Evolutionary conservation across 1,284 basidiomycete species (phyloP).

Genomic region (Ustilago trichophora): DNA sequence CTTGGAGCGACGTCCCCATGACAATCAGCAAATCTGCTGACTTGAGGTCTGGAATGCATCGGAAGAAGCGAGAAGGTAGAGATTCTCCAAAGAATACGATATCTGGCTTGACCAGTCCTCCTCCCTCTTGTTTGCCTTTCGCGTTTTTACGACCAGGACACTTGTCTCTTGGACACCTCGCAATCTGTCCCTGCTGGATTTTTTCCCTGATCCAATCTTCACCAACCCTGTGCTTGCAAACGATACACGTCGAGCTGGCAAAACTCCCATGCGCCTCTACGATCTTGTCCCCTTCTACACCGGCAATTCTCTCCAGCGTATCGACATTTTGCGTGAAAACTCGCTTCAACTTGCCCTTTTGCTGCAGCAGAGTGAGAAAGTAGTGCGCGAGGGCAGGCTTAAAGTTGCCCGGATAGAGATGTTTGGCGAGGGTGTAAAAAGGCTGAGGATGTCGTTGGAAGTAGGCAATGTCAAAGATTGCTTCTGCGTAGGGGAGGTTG

Average conservation of each 20-base stretch:
- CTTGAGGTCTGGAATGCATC: conserved; percentile 67
- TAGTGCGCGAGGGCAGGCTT: conserved; percentile 88
- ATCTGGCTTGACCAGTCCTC: conserved; percentile 63
- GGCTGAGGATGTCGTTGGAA: conserved; percentile 67
- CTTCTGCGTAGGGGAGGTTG: conserved; percentile 71
- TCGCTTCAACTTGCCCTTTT: conserved; percentile 75
- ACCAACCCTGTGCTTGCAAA: conserved; percentile 47
- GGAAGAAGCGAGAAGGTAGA: conserved; percentile 61
- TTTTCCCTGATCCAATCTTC: conserved; percentile 53
- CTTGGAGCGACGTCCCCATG: conserved; percentile 87
- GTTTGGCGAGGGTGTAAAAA: conserved; percentile 72
- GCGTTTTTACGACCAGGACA: conserved; percentile 21
- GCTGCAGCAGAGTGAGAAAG: conserved; percentile 80
- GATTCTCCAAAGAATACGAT: conserved; percentile 66
- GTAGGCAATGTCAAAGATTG: conserved; percentile 70
- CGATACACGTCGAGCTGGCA: conserved; percentile 55
- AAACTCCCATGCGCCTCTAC: conserved; percentile 91
- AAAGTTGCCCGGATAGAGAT: conserved; percentile 87
- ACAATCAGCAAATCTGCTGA: conserved; percentile 85
- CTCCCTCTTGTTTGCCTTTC: conserved; percentile 11
- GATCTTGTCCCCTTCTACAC: conserved; percentile 77
- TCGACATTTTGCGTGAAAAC: conserved; percentile 86
- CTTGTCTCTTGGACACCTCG: conserved; percentile 46
- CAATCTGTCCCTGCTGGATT: conserved; percentile 51
- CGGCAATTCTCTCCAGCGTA: conserved; percentile 86